A percentile compares a stretch with the other conserved stretches of the same genome.
Conservation (phyloP, 768 basidiomycete genomes). For the Chalciporus chontae region DNA sequence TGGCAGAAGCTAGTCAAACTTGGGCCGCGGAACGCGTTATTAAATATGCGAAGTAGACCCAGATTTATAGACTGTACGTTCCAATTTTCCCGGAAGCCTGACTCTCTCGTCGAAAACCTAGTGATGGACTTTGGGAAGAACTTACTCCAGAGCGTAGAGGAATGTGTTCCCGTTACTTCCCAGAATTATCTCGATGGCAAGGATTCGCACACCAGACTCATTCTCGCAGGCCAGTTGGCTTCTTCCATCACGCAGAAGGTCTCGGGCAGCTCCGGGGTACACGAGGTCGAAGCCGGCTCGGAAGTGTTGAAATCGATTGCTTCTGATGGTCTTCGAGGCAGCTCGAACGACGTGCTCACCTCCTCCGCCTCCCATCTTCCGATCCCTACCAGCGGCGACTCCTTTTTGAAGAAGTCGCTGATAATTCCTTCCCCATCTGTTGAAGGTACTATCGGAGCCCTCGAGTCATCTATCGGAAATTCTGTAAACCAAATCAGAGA, state of each 20-base stretch:
- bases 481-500: not conserved
- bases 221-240: not conserved
- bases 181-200: not conserved
- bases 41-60: not conserved
- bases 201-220: not conserved
- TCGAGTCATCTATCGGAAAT: not conserved
- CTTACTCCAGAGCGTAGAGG: not conserved
- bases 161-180: not conserved
- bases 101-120: not conserved
- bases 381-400: not conserved
- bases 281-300: not conserved
- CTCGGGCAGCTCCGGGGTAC: not conserved
- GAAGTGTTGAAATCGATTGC: not conserved
- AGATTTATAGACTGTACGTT: not conserved
- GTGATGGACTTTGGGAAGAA: conserved; percentile 5
- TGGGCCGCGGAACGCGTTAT: not conserved
- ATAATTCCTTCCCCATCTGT: not conserved
- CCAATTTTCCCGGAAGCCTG: not conserved
- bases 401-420: not conserved
- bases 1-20: not conserved
- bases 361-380: not conserved
- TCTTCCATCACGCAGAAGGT: not conserved
- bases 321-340: not conserved
- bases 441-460: not conserved
- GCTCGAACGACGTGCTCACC: not conserved